These are phyloP conservation scores for Myxozyma nipponensis DNA, from an alignment of 805 yeast genomes.

Conservation along the genomic window DNA sequence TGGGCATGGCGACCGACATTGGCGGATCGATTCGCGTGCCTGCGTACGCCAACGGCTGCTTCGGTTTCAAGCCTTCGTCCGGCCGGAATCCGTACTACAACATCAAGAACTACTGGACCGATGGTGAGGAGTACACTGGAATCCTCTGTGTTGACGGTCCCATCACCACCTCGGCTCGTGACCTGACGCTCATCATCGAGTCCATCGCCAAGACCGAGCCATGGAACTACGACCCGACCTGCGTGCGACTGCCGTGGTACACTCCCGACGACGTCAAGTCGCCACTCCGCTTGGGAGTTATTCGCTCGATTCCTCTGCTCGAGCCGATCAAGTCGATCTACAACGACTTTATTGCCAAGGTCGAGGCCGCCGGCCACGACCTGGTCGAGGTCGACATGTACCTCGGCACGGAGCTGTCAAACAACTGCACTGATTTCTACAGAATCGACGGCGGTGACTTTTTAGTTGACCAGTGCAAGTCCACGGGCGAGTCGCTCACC, in stretches of 20 bases:
- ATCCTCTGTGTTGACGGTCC: slow-evolving; percentile 51
- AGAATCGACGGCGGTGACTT: slow-evolving; percentile 45
- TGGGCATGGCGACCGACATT: slow-evolving; percentile 52
- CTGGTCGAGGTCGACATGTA: slow-evolving; percentile 40
- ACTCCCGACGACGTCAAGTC: slow-evolving; percentile 25
- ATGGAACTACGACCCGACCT: slow-evolving; percentile 49
- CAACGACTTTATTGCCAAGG: slow-evolving; percentile 49
- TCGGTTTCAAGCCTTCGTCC: slow-evolving; percentile 44
- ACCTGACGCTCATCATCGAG: slow-evolving; percentile 41
- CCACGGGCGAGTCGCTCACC: slow-evolving; percentile 44
- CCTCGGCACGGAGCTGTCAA: slow-evolving; percentile 43
- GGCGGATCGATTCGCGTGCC: slow-evolving; percentile 54
- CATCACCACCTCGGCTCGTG: slow-evolving; percentile 40
- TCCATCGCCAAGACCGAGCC: slow-evolving; percentile 43
- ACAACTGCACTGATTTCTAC: slow-evolving; percentile 39
- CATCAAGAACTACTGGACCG: slow-evolving; percentile 50
- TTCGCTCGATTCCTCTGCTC: slow-evolving; percentile 28
- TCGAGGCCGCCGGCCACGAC: slow-evolving; percentile 55
- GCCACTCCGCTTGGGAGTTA: slow-evolving; percentile 32
- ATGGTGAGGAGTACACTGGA: slow-evolving; percentile 41
- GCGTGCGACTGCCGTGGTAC: slow-evolving; percentile 49
- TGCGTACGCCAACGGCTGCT: slow-evolving; percentile 43
- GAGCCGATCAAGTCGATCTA: slow-evolving; percentile 49
- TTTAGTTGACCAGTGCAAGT: slow-evolving; percentile 36
- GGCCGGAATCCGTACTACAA: slow-evolving; percentile 35